A percentile compares a stretch with the other conserved stretches of the same genome.
Conservation (phyloP, 129 eudicot species). For the Mikania micrantha region DNA sequence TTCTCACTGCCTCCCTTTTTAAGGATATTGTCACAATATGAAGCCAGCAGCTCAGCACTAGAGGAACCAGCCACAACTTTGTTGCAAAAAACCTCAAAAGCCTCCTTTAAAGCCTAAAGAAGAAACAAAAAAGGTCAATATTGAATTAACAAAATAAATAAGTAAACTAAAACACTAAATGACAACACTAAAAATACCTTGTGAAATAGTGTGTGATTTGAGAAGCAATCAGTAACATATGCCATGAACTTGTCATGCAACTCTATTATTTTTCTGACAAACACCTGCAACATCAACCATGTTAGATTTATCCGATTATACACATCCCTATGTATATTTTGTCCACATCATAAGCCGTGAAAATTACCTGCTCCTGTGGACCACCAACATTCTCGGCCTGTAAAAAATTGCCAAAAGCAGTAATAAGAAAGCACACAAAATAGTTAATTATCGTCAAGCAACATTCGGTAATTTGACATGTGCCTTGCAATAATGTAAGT, state of each 20-base stretch:
- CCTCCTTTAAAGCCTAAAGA: slow-evolving; percentile 57
- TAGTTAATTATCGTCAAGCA: neutral
- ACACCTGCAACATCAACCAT: slow-evolving; percentile 27
- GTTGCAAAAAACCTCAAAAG: slow-evolving; percentile 74
- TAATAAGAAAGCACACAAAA: neutral
- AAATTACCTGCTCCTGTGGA: slow-evolving; percentile 60
- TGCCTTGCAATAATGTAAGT: neutral
- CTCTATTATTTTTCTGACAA: slow-evolving; percentile 56
- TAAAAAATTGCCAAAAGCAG: neutral
- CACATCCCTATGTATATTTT: neutral
- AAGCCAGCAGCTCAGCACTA: slow-evolving; percentile 66
- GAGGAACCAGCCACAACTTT: slow-evolving; percentile 60
- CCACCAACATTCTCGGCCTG: slow-evolving; percentile 68
- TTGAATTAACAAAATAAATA: neutral
- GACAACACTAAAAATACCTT: slow-evolving; percentile 50
- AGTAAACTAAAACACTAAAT: neutral
- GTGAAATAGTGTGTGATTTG: slow-evolving; percentile 54
- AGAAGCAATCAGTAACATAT: slow-evolving; percentile 58
- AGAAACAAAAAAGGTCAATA: neutral
- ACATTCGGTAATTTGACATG: neutral
- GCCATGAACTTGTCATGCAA: slow-evolving; percentile 65
- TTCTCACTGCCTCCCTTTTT: slow-evolving; percentile 76
- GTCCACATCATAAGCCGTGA: neutral
- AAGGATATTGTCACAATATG: slow-evolving; percentile 67
- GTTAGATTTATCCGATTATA: neutral